phyloP scores from a whole-genome alignment of 176 grass and related monocot species.

The bread wheat (Triticum aestivum) region DNA sequence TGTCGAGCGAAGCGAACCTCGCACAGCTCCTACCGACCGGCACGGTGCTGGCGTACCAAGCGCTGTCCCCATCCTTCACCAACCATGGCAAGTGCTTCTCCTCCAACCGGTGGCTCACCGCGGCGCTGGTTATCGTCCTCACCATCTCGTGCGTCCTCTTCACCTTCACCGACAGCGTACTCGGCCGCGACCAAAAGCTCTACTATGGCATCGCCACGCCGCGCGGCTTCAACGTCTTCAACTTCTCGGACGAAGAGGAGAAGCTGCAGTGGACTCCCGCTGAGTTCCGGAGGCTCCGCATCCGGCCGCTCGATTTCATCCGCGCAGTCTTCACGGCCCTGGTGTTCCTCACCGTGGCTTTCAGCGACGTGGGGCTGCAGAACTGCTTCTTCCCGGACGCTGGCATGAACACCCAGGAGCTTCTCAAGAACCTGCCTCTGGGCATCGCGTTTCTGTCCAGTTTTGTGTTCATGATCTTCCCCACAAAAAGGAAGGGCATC shows the following conservation, averaged over 20 bases:
- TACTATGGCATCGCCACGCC: background rate
- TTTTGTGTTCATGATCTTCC: slow-evolving; percentile 24
- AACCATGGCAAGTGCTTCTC: background rate
- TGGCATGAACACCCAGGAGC: background rate
- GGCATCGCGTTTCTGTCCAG: slow-evolving; percentile 20
- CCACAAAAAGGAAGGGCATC: slow-evolving; percentile 24
- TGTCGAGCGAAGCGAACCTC: background rate
- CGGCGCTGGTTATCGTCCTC: background rate
- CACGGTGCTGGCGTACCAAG: background rate
- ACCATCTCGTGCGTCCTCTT: background rate
- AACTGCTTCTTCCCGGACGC: background rate
- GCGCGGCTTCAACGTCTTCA: background rate
- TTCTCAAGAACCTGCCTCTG: background rate
- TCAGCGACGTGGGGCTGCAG: background rate
- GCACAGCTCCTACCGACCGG: background rate
- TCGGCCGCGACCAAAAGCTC: background rate
- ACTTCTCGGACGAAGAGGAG: background rate
- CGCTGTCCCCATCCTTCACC: background rate
- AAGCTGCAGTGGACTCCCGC: background rate
- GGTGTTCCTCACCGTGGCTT: background rate
- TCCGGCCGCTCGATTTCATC: background rate
- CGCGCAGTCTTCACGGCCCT: background rate
- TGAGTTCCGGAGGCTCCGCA: background rate
- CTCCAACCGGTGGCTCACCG: slow-evolving; percentile 4
- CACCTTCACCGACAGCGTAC: background rate